phyloP scores from a whole-genome alignment of 2,329 filamentous ascomycete genomes.

The Colletotrichum aenigma region DNA sequence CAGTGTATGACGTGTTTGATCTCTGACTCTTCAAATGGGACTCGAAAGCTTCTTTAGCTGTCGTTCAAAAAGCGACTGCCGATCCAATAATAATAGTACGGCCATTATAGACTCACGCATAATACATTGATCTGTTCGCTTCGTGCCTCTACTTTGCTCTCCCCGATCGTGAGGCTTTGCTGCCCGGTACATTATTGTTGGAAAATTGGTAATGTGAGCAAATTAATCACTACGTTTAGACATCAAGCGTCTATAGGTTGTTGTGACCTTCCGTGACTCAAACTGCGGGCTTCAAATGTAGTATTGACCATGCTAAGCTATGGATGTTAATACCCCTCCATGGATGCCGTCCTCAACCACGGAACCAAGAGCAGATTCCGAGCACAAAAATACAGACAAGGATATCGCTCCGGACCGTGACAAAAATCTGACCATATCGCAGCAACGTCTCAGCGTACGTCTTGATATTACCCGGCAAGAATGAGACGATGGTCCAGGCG shows the following conservation, averaged over 20 bases:
- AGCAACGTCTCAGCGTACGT: constrained; percentile 65
- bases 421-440: constrained; percentile 73
- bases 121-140: neutral
- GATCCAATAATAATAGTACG: neutral
- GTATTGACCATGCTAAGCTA: neutral
- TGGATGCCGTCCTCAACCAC: constrained; percentile 19
- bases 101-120: neutral
- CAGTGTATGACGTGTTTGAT: neutral
- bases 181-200: neutral
- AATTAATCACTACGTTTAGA: neutral
- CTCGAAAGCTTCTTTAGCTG: neutral
- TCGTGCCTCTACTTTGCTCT: neutral
- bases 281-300: neutral
- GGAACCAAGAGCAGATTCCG: constrained; percentile 58
- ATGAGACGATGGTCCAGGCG: constrained; percentile 65
- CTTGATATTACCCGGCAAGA: constrained; percentile 69
- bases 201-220: neutral
- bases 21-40: neutral
- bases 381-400: constrained; percentile 79
- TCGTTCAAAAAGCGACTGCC: neutral
- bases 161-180: neutral
- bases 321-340: neutral
- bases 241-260: neutral
- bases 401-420: constrained; percentile 74
- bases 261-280: neutral